These are phyloP conservation scores for Pichia sp. DNA, from an alignment of 1,139 yeast genomes.

Conservation along the genomic window DNA sequence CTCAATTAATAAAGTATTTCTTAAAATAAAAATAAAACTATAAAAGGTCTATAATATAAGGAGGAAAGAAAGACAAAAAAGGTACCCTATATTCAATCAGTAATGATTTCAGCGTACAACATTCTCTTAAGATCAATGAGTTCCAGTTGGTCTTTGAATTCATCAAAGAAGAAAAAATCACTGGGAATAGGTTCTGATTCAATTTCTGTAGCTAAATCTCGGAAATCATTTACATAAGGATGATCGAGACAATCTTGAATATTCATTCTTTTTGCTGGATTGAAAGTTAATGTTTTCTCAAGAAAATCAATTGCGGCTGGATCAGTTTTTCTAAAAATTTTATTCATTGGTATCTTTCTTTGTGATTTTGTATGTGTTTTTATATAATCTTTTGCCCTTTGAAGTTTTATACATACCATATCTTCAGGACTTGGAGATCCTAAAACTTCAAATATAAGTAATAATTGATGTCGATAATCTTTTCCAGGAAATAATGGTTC, in stretches of 20 bases:
- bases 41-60: too few species aligned
- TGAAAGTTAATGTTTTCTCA: conserved; percentile 68
- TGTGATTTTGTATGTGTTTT: conserved; percentile 68
- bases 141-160: conserved; percentile 56
- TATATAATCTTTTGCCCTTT: conserved; percentile 83
- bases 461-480: conserved; percentile 86
- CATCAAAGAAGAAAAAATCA: conserved; percentile 77
- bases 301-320: conserved; percentile 74
- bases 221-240: conserved; percentile 73
- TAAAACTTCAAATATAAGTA: conserved; percentile 77
- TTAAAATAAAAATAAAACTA: too few species aligned
- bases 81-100: conserved; percentile 5
- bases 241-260: conserved; percentile 78
- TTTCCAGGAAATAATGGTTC: conserved; percentile 90
- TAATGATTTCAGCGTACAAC: conserved; percentile 54
- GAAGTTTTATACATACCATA: conserved; percentile 69
- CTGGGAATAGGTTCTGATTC: conserved; percentile 64
- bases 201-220: conserved; percentile 83
- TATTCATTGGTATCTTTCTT: conserved; percentile 47
- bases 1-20: too few species aligned
- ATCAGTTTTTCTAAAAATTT: conserved; percentile 43
- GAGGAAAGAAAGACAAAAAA: background rate
- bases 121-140: conserved; percentile 64
- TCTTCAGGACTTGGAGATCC: conserved; percentile 89
- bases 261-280: conserved; percentile 70